phyloP scores from a whole-genome alignment of 805 yeast genomes.

The Saturnispora sekii region DNA sequence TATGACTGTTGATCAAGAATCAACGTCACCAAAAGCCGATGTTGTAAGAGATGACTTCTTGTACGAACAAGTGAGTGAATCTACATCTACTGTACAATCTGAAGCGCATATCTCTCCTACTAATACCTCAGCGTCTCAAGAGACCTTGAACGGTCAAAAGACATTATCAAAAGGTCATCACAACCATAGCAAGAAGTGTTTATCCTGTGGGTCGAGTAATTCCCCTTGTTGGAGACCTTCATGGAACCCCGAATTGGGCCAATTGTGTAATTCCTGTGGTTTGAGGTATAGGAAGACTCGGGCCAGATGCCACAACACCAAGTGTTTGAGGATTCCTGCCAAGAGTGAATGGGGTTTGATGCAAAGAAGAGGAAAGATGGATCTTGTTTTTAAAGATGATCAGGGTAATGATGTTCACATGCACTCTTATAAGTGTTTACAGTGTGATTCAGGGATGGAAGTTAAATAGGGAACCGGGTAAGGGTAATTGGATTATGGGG shows the following conservation, averaged over 20 bases:
- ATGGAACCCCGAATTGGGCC: constrained; percentile 89
- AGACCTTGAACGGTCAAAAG: not conserved
- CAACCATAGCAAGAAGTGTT: constrained; percentile 44
- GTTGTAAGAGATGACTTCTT: not conserved
- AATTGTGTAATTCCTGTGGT: constrained; percentile 94
- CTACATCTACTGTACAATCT: no score
- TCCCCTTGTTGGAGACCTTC: constrained; percentile 99
- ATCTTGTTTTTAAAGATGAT: constrained; percentile 13
- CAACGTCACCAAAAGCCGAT: not conserved
- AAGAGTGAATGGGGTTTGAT: constrained; percentile 91
- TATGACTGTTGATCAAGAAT: not conserved
- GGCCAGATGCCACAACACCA: constrained; percentile 70
- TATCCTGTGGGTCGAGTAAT: constrained; percentile 82
- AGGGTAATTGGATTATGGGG: not conserved
- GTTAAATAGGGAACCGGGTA: constrained; percentile 18
- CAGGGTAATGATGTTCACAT: constrained; percentile 15
- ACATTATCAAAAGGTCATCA: not conserved
- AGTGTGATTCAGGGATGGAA: constrained; percentile 49
- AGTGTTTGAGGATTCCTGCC: constrained; percentile 86
- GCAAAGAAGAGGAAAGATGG: constrained; percentile 55
- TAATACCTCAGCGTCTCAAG: not conserved
- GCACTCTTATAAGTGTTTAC: constrained; percentile 39
- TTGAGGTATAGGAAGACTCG: constrained; percentile 88
- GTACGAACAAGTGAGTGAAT: no score
- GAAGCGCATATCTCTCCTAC: not conserved